phyloP scores from a whole-genome alignment of 2,329 filamentous ascomycete species.

The Aspergillus melleus region DNA sequence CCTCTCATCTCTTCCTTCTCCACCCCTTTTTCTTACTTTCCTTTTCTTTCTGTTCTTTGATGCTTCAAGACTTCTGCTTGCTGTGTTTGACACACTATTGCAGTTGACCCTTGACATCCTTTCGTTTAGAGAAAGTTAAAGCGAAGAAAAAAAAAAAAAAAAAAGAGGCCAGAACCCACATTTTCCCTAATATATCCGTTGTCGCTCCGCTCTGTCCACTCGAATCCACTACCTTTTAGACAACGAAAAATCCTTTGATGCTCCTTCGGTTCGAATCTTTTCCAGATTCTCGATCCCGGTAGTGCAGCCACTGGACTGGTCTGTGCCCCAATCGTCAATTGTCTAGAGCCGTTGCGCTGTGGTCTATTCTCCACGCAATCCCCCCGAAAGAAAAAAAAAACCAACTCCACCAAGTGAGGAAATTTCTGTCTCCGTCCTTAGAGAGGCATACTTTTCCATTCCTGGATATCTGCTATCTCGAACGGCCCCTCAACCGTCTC shows the following conservation, averaged over 20 bases:
- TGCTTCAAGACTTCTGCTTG: slow-evolving; percentile 32
- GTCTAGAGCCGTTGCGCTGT: slow-evolving; percentile 29
- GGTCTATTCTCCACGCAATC: slow-evolving; percentile 28
- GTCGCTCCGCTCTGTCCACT: slow-evolving; percentile 19
- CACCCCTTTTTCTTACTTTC: slow-evolving; percentile 19
- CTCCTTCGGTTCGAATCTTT: slow-evolving; percentile 26
- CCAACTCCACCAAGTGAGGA: slow-evolving; percentile 5
- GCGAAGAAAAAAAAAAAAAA: slow-evolving; percentile 12
- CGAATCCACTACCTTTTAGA: slow-evolving; percentile 12
- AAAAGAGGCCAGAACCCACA: slow-evolving; percentile 18
- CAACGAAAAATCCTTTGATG: slow-evolving; percentile 22
- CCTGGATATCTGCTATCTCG: background rate
- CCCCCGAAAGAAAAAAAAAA: slow-evolving; percentile 4
- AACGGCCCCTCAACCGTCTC: slow-evolving; percentile 7
- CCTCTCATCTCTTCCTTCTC: slow-evolving; percentile 13
- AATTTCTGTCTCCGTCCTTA: slow-evolving; percentile 16
- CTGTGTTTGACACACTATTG: slow-evolving; percentile 50
- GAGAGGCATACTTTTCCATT: slow-evolving; percentile 19
- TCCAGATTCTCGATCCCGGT: slow-evolving; percentile 30
- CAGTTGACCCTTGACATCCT: slow-evolving; percentile 37
- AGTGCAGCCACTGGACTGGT: slow-evolving; percentile 50
- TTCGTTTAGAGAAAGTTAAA: slow-evolving; percentile 26
- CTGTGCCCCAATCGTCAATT: slow-evolving; percentile 39
- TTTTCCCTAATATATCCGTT: slow-evolving; percentile 17
- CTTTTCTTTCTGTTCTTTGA: slow-evolving; percentile 27